Evolutionary conservation across 1,139 yeast species (phyloP).

Genomic region (Candida sp.): DNA sequence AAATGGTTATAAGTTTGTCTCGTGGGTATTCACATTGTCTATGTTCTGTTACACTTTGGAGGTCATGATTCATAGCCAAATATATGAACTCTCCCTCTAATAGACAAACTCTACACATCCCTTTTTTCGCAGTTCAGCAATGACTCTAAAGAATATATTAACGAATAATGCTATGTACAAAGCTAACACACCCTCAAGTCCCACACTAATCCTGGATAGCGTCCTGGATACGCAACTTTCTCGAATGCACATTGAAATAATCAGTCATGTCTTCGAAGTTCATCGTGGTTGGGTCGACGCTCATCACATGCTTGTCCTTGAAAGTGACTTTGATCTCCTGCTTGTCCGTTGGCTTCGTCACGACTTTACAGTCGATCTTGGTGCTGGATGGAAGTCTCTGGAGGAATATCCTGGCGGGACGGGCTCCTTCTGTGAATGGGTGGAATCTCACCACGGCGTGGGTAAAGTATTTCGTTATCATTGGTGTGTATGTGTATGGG

Average conservation of each 20-base stretch:
- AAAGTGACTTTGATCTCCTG: slow-evolving; percentile 77
- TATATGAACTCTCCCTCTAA: too few relatives aligned
- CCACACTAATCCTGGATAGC: slow-evolving; percentile 42
- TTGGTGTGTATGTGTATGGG: slow-evolving; percentile 21
- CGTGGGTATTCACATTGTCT: too few relatives aligned
- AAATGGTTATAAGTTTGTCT: background rate
- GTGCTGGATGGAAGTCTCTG: slow-evolving; percentile 78
- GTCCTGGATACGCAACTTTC: slow-evolving; percentile 69
- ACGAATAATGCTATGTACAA: slow-evolving; percentile 11
- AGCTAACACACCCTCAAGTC: background rate
- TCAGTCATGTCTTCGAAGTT: slow-evolving; percentile 58
- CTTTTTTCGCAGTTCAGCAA: too few relatives aligned
- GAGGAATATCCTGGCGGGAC: slow-evolving; percentile 79
- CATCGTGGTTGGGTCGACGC: slow-evolving; percentile 65
- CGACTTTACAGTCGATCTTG: slow-evolving; percentile 59
- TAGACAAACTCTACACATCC: too few relatives aligned
- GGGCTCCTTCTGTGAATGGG: slow-evolving; percentile 78
- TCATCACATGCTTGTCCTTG: slow-evolving; percentile 78
- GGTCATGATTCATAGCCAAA: too few relatives aligned
- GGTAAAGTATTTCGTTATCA: slow-evolving; percentile 88
- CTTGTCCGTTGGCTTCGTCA: slow-evolving; percentile 46
- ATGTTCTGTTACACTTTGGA: too few relatives aligned
- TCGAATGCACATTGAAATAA: slow-evolving; percentile 69
- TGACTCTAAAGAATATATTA: background rate
- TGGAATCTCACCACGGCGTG: slow-evolving; percentile 79